Conservation (phyloP, 441 rosid species). For the Arabidopsis hybrid region DNA sequence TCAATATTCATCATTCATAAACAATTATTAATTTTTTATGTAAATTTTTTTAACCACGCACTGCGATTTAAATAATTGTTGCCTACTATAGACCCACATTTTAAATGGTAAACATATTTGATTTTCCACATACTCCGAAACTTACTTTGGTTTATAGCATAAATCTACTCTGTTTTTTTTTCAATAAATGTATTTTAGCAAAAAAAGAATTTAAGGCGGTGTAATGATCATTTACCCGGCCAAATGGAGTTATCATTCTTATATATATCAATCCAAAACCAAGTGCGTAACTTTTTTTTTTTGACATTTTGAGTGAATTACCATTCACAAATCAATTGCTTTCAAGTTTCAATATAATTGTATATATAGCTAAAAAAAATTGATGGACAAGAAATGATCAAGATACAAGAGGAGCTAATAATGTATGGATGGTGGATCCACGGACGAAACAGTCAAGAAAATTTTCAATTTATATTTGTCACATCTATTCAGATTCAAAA, state of each 20-base stretch:
- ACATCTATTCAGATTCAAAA: slow-evolving; percentile 1
- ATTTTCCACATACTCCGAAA: neutral
- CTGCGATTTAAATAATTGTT: neutral
- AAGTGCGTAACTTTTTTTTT: neutral
- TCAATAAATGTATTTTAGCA: too few species aligned
- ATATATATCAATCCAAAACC: neutral
- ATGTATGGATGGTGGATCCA: neutral
- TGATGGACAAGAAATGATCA: neutral
- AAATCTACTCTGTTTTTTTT: neutral
- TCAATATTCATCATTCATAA: neutral
- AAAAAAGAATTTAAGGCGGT: neutral
- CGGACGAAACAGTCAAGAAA: slow-evolving; percentile 14
- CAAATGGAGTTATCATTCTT: neutral
- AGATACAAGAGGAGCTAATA: neutral
- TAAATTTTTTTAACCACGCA: neutral
- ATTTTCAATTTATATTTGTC: slow-evolving; percentile 9
- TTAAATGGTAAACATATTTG: neutral
- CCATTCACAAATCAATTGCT: neutral
- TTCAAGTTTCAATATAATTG: neutral
- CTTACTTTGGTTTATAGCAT: neutral
- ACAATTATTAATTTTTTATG: too few species aligned
- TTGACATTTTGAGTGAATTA: neutral
- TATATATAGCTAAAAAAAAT: neutral
- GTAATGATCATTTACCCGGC: neutral
- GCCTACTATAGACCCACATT: neutral